Base-by-base conservation (phyloP, 257 asterid genomes). In the Gentiana dahurica region DNA sequence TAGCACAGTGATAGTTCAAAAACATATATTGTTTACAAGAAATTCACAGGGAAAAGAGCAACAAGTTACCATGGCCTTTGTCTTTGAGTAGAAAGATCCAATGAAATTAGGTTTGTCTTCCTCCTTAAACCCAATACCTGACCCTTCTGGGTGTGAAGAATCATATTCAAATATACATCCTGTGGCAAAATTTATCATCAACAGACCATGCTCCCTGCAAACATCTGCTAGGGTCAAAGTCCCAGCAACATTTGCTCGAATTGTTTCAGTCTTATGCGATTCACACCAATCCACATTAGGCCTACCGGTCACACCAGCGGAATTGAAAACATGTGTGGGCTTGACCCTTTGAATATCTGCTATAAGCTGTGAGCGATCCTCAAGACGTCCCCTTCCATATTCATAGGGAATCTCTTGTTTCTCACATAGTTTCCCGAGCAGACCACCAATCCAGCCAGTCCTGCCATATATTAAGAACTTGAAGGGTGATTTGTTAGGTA, bases 221-320 rank as follows among this genome's bases (percentile, higher is more conserved):
- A 78, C 85, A 69, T 87, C 98, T 3, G 98, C 98, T 71, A 91
- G 78, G 73, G 71, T 91, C 63, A 91, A 69, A 7, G 98, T 91
- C 33, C 98, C 98, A 54, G 78, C 90, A 66, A 91, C 98, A 67
- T 91, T 91, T 43, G 95, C 70, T 11, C 94, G 81, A 58, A 87
- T 91, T 0, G 98, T 91, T 70, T 91, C 97, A 1, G 89, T 58
- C 72, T 75, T 87, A 67, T 91, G 98, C 55, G 81, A 74, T 56
- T 91, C 98, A 51, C 98, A 91, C 98, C 98, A 91, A 71, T 91
- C 98, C 44, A 91, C 98, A 62, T 91, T 91, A 63, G 98, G 98
- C 72, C 98, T 69, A 39, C 98, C 98, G 34, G 98, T 91, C 50
- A 91, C 94, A 61, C 98, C 98, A 60, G 98, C 98, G 46, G 98